phyloP scores from a whole-genome alignment of 257 asterid genomes.

The Solanum lycopersicoides region DNA sequence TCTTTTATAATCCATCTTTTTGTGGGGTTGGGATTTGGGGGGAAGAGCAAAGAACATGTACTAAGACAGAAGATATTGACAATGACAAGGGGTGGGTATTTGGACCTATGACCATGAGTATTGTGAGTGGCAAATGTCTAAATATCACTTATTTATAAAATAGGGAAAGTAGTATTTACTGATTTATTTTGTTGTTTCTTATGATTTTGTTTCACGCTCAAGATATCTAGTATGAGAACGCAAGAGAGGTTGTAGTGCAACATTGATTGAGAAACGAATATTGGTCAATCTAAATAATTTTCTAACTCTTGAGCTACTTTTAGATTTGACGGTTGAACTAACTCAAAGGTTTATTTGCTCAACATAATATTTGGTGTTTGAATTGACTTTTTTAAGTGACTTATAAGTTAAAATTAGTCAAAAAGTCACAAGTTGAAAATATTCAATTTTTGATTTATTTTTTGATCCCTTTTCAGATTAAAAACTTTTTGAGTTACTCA shows the following conservation, averaged over 20 bases:
- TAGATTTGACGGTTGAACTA: background rate
- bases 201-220: background rate
- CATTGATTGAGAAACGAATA: background rate
- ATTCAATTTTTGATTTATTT: too few relatives aligned
- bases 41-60: background rate
- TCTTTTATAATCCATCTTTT: background rate
- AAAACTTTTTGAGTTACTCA: too few relatives aligned
- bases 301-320: background rate
- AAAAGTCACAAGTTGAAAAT: too few relatives aligned
- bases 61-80: background rate
- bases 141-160: background rate
- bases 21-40: background rate
- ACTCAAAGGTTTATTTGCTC: background rate
- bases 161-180: background rate
- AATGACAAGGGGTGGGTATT: background rate
- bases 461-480: too few relatives aligned
- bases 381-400: too few relatives aligned
- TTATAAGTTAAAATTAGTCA: too few relatives aligned
- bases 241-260: background rate
- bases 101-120: background rate
- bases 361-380: too few relatives aligned
- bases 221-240: background rate
- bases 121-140: background rate
- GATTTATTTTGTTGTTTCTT: too few relatives aligned
- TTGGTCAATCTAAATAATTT: background rate